Base-by-base conservation (phyloP, 768 basidiomycete genomes). In the Mycena sanguinolenta region DNA sequence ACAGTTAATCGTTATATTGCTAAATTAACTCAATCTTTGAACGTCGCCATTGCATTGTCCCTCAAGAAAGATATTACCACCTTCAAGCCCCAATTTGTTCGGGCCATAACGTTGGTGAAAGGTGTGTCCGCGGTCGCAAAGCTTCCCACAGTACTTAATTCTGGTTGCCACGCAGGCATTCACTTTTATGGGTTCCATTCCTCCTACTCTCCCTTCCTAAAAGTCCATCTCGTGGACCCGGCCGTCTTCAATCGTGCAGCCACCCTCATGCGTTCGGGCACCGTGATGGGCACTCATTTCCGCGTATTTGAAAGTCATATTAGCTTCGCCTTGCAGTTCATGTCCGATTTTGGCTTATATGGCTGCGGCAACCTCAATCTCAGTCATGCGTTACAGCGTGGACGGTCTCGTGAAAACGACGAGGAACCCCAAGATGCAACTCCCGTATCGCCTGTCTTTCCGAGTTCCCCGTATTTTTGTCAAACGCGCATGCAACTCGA, bases 161-260 rank as follows among this genome's bases (percentile, higher is more conserved):
- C 16, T 16, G 34, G 4, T 28, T 30, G 27, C 16, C 38, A 36
- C 16, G 23, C 34, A 73, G 72, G 72, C 9, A 83, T 96, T 21
- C 92, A 93, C 76, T 98, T 99, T 81, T 99, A 99, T 80, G 97
- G 98, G 12, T 99, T 96, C 79, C 93, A 95, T 78, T 84, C 92
- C 14, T 89, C 90, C 30, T 93, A 95, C 75, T 85, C 87, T 7
- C 95, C 95, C 10, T 99, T 94, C 83, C 89, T 99, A 79, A 98
- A 98, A 79, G 87, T 99, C 58, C 83, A 90, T 73, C 79, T 96
- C 52, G 84, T 85, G 50, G 90, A 97, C 73, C 97, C 97, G 16
- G 78, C 85, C 1, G 79, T 90, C 73, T 83, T 92, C 73, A 89
- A 84, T 75, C 92, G 94, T 34, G 87, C 91, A 16, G 88, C 89